Conservation (phyloP, 345 rosid species). For the Erysimum cheiranthoides region DNA sequence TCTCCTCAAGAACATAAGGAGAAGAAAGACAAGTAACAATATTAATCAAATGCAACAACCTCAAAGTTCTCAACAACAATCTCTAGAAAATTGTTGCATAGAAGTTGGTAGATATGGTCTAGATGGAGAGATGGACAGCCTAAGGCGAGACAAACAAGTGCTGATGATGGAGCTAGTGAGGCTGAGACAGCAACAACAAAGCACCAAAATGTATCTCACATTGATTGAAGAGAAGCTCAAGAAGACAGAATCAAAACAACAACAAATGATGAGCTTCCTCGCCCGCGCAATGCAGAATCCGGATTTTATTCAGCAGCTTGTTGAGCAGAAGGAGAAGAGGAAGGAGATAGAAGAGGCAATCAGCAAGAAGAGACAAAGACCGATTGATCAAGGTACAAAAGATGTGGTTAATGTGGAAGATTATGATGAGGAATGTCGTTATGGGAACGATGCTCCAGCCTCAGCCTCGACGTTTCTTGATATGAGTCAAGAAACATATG, state of each 20-base stretch:
- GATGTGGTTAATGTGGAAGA: constrained; percentile 41
- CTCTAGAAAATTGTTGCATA: constrained; percentile 60
- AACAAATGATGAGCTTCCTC: constrained; percentile 74
- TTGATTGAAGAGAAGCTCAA: constrained; percentile 59
- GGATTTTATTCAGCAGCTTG: constrained; percentile 59
- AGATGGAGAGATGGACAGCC: constrained; percentile 62
- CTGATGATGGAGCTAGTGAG: constrained; percentile 68
- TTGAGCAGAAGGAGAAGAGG: constrained; percentile 56
- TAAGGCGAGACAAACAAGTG: constrained; percentile 69
- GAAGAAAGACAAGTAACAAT: constrained; percentile 54
- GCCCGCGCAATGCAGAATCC: constrained; percentile 78
- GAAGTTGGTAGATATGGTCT: constrained; percentile 70
- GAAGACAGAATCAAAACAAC: constrained; percentile 67
- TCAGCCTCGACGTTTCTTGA: constrained; percentile 42
- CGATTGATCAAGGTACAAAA: constrained; percentile 51
- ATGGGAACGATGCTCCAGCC: constrained; percentile 26
- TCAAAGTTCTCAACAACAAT: constrained; percentile 52
- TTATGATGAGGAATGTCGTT: constrained; percentile 22
- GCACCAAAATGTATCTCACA: constrained; percentile 55
- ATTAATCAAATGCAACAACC: constrained; percentile 37
- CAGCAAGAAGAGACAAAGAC: constrained; percentile 60
- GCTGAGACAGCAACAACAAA: constrained; percentile 69
- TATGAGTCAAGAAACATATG: constrained; percentile 52
- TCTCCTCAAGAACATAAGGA: constrained; percentile 64
- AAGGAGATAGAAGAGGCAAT: constrained; percentile 64